phyloP scores from a whole-genome alignment of 2,329 filamentous ascomycete species.

The Fusarium aywerte region DNA sequence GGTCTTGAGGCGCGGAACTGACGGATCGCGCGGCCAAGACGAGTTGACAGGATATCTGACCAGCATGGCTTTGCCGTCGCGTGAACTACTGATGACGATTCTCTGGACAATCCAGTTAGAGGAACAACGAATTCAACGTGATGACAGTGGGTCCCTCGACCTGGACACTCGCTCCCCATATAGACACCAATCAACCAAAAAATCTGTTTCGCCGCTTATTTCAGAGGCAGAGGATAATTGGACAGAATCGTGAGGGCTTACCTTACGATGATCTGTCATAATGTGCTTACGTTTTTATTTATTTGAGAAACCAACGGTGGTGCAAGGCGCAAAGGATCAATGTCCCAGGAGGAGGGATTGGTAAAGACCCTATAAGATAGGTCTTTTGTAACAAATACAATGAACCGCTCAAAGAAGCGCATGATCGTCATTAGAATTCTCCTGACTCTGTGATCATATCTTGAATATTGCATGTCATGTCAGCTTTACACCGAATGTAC shows the following conservation, averaged over 20 bases:
- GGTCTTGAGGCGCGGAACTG: constrained; percentile 48
- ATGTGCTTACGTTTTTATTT: constrained; percentile 23
- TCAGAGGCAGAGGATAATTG: constrained; percentile 38
- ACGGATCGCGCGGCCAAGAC: constrained; percentile 53
- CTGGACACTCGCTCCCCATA: constrained; percentile 38
- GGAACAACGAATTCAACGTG: constrained; percentile 50
- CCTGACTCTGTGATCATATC: not conserved
- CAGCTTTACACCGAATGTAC: no score
- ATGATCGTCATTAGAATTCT: constrained; percentile 9
- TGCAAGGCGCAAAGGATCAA: constrained; percentile 38
- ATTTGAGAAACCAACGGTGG: constrained; percentile 16
- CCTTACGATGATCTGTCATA: constrained; percentile 41
- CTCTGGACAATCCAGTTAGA: constrained; percentile 59
- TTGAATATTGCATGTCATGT: not conserved
- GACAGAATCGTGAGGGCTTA: constrained; percentile 20
- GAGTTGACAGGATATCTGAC: constrained; percentile 53
- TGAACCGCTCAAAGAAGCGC: constrained; percentile 35
- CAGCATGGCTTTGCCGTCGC: constrained; percentile 56
- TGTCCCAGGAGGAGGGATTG: constrained; percentile 30
- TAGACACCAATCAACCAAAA: constrained; percentile 40
- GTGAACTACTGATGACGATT: constrained; percentile 60
- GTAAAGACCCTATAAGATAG: constrained; percentile 26
- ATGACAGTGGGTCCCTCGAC: constrained; percentile 37
- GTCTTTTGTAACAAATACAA: constrained; percentile 40
- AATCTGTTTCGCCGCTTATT: constrained; percentile 40